A percentile compares a stretch with the other conserved stretches of the same genome.
Evolutionary conservation across 2,329 filamentous ascomycete species (phyloP).

Genomic region (Pezicula neosporulosa): DNA sequence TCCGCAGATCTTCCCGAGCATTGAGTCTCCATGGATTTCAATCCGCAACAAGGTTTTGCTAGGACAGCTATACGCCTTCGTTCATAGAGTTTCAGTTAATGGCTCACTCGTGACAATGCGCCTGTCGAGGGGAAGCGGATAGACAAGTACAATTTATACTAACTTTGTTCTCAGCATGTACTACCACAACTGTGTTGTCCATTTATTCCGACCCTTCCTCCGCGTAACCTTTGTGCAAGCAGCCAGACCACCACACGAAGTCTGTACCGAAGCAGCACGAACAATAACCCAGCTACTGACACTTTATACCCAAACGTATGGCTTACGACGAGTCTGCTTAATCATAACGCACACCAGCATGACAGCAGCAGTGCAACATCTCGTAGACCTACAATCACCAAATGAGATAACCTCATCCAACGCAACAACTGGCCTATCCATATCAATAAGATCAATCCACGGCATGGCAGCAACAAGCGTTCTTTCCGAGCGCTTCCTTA

Average conservation of each 20-base stretch:
- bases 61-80: too few relatives aligned
- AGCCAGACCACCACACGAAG: constrained; percentile 15
- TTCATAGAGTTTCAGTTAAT: too few relatives aligned
- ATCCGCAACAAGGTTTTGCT: too few relatives aligned
- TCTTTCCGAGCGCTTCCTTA: constrained; percentile 6
- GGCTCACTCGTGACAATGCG: too few relatives aligned
- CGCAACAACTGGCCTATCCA: constrained; percentile 4
- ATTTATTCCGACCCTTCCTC: constrained; percentile 64
- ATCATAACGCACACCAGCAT: constrained; percentile 20
- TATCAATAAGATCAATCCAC: constrained; percentile 6
- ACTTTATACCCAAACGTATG: constrained; percentile 16
- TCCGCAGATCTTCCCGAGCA: background rate
- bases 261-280: constrained; percentile 23
- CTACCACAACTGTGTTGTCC: constrained; percentile 62
- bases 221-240: constrained; percentile 15
- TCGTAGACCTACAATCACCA: constrained; percentile 6
- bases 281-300: constrained; percentile 24
- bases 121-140: background rate
- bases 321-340: constrained; percentile 14
- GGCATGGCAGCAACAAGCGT: constrained; percentile 5
- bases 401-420: background rate
- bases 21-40: too few relatives aligned
- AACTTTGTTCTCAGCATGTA: constrained; percentile 49
- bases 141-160: background rate
- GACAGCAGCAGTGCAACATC: constrained; percentile 17